These are phyloP conservation scores for Mycena haematopus DNA, from an alignment of 768 basidiomycete genomes.

Conservation along the genomic window DNA sequence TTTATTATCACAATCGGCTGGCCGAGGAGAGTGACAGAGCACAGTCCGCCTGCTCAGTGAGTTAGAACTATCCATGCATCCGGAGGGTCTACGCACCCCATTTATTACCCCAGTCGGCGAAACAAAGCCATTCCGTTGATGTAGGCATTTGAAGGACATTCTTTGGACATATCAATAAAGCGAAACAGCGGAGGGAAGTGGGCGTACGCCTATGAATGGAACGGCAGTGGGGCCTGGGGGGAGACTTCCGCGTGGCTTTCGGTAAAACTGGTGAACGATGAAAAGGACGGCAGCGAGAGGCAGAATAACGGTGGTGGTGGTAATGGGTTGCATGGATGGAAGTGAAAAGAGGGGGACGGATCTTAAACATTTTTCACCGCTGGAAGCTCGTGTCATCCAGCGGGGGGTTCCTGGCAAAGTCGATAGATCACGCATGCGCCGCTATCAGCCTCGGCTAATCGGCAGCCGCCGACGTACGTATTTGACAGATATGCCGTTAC, in stretches of 20 bases:
- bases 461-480: not conserved
- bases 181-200: not conserved
- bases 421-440: not conserved
- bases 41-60: constrained; percentile 41
- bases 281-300: constrained; percentile 29
- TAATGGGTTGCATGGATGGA: constrained; percentile 7
- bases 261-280: constrained; percentile 32
- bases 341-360: not conserved
- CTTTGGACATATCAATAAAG: constrained; percentile 33
- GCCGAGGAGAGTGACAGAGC: constrained; percentile 49
- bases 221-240: constrained; percentile 51
- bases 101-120: constrained; percentile 57
- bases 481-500: not conserved
- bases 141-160: constrained; percentile 56
- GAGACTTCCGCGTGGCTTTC: constrained; percentile 32
- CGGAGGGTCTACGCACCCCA: constrained; percentile 46
- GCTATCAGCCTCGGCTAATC: not conserved
- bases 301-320: constrained; percentile 21
- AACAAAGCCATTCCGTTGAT: constrained; percentile 53
- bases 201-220: constrained; percentile 47
- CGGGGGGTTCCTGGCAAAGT: not conserved
- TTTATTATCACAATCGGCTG: constrained; percentile 57
- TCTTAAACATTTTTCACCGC: not conserved
- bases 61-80: not conserved
- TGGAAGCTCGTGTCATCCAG: not conserved